A percentile compares a stretch with the other conserved stretches of the same genome.
phyloP scores from a whole-genome alignment of 2,329 filamentous ascomycete genomes.

The Volutella citrinella region DNA sequence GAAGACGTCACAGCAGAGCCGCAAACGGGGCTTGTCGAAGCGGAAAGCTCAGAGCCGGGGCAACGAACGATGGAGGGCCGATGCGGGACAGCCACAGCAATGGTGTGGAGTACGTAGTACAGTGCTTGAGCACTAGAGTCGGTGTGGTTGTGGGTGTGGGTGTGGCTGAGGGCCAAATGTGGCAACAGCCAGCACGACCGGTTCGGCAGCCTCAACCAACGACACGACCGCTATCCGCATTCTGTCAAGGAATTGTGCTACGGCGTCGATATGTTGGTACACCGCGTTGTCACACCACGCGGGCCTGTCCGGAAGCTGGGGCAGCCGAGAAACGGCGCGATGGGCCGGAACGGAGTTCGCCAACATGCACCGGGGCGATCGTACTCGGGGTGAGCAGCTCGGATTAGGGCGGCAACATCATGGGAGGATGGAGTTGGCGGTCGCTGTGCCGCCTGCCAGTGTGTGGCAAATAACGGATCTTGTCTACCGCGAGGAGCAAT shows the following conservation, averaged over 20 bases:
- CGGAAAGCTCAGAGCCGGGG: conserved; percentile 3
- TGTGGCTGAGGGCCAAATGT: conserved; percentile 14
- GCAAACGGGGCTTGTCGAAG: conserved; percentile 8
- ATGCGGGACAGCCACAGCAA: no score
- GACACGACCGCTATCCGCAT: no score
- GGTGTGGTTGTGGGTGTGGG: conserved; percentile 11
- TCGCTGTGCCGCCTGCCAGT: no score
- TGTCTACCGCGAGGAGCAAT: no score
- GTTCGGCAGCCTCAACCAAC: no score
- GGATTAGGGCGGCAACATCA: no score
- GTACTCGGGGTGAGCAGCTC: no score
- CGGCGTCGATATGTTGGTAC: neutral
- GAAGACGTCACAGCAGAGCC: conserved; percentile 10
- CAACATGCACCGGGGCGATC: neutral
- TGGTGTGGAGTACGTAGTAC: conserved; percentile 3
- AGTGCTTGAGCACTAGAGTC: neutral
- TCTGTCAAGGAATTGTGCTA: no score
- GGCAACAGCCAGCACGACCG: no score
- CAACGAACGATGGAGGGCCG: neutral
- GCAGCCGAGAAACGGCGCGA: conserved; percentile 9
- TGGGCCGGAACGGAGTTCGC: conserved; percentile 4
- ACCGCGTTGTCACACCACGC: conserved; percentile 22
- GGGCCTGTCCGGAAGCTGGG: conserved; percentile 12
- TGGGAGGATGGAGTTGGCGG: no score
- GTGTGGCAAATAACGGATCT: no score